Percentiles rank a stretch among this genome's conserved stretches.
Conservation (phyloP, 2,329 filamentous ascomycete genomes). For the Fusarium graminum region DNA sequence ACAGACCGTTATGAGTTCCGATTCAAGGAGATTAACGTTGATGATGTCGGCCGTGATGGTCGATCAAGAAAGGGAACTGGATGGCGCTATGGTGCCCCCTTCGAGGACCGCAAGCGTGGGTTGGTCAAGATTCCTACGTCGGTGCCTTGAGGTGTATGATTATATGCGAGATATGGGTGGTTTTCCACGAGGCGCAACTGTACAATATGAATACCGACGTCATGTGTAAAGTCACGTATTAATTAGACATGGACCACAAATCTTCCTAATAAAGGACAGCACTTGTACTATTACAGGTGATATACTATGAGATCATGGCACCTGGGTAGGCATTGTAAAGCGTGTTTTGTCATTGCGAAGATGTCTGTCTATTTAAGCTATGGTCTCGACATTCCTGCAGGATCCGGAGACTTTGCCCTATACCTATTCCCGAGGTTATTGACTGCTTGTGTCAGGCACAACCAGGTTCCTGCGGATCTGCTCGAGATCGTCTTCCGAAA, state of each 20-base stretch:
- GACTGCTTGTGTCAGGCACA: constrained; percentile 50
- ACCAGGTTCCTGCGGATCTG: constrained; percentile 65
- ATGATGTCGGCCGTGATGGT: constrained; percentile 68
- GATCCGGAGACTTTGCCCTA: neutral
- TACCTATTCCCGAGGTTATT: neutral
- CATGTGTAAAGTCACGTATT: constrained; percentile 43
- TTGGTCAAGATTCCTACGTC: constrained; percentile 75
- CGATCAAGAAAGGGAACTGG: constrained; percentile 66
- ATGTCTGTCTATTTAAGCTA: neutral
- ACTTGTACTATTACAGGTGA: constrained; percentile 19
- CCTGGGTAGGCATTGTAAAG: neutral
- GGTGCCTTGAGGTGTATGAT: constrained; percentile 61
- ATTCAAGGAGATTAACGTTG: constrained; percentile 70
- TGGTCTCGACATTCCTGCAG: neutral
- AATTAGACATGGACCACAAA: constrained; percentile 35
- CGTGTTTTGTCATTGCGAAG: neutral
- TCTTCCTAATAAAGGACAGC: constrained; percentile 26
- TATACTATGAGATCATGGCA: neutral
- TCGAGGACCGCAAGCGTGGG: constrained; percentile 73
- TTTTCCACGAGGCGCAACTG: constrained; percentile 40
- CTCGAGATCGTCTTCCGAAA: constrained; percentile 68
- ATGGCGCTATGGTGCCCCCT: constrained; percentile 73
- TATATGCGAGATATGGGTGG: constrained; percentile 31
- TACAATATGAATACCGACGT: constrained; percentile 47
- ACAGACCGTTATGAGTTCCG: constrained; percentile 72